Evolutionary conservation across 2,329 filamentous ascomycete genomes (phyloP).

Genomic region (Xylariaceae sp.): DNA sequence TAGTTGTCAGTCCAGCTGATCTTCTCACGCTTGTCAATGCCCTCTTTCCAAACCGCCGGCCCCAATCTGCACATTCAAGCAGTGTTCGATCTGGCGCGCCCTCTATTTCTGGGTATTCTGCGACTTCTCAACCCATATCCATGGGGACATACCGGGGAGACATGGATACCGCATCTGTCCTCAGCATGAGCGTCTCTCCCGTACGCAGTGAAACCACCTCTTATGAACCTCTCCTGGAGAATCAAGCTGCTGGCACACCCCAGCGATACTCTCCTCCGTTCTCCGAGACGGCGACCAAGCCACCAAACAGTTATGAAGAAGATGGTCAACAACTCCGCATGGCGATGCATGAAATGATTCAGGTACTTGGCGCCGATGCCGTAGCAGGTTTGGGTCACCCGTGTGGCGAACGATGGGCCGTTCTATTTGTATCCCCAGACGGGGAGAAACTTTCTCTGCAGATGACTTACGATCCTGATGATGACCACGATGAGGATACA

Average conservation of each 20-base stretch:
- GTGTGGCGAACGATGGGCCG: slow-evolving; percentile 82
- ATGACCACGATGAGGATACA: slow-evolving; percentile 68
- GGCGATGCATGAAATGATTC: slow-evolving; percentile 73
- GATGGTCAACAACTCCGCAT: slow-evolving; percentile 69
- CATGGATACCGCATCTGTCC: slow-evolving; percentile 71
- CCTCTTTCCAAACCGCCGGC: slow-evolving; percentile 77
- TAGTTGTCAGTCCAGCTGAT: slow-evolving; percentile 81
- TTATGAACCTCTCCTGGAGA: slow-evolving; percentile 66
- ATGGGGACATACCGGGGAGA: slow-evolving; percentile 62
- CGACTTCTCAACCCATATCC: slow-evolving; percentile 70
- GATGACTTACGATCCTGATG: slow-evolving; percentile 74
- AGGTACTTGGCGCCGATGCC: slow-evolving; percentile 67
- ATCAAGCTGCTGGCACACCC: slow-evolving; percentile 54
- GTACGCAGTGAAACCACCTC: slow-evolving; percentile 73
- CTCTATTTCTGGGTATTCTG: slow-evolving; percentile 71
- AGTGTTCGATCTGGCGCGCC: slow-evolving; percentile 70
- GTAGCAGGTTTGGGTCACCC: slow-evolving; percentile 75
- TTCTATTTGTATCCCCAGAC: slow-evolving; percentile 78
- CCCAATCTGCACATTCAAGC: slow-evolving; percentile 66
- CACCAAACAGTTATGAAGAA: slow-evolving; percentile 62
- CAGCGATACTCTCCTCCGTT: slow-evolving; percentile 62
- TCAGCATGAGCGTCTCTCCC: slow-evolving; percentile 76
- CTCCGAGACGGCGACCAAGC: slow-evolving; percentile 50
- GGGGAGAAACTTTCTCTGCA: slow-evolving; percentile 72
- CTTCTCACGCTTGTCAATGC: slow-evolving; percentile 80